phyloP scores from a whole-genome alignment of 345 rosid genomes.

The Heritiera fomes region DNA sequence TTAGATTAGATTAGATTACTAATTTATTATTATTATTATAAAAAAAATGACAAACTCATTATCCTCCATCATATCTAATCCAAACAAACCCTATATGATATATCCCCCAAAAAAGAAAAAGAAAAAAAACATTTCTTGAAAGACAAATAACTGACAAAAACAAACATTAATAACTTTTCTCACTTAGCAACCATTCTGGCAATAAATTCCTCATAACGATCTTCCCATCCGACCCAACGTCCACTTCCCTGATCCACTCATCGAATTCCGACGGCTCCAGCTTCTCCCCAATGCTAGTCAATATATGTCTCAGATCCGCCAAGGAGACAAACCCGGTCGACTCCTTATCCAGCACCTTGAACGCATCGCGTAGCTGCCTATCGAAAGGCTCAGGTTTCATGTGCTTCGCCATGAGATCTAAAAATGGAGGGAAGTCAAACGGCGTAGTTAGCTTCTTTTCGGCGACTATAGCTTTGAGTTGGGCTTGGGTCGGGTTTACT shows the following conservation, averaged over 20 bases:
- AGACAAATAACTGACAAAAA: conserved; percentile 7
- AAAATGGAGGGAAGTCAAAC: conserved; percentile 84
- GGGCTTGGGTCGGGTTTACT: conserved; percentile 86
- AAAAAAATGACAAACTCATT: neutral
- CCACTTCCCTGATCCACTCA: conserved; percentile 99
- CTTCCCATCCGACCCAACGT: conserved; percentile 87
- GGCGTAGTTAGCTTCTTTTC: conserved; percentile 73
- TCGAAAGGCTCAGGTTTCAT: conserved; percentile 91
- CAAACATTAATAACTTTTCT: conserved; percentile 27
- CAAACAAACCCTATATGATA: conserved; percentile 24
- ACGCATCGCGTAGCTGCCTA: conserved; percentile 95
- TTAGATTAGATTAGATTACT: too few relatives aligned
- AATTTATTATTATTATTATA: too few relatives aligned
- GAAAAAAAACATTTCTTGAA: neutral
- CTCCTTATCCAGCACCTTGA: conserved; percentile 95
- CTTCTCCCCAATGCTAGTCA: conserved; percentile 92
- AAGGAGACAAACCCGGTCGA: conserved; percentile 84
- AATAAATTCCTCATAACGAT: conserved; percentile 93
- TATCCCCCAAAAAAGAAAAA: neutral
- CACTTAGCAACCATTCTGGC: conserved; percentile 97
- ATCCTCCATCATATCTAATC: conserved; percentile 17
- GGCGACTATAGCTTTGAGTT: conserved; percentile 39
- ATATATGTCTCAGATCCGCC: conserved; percentile 89
- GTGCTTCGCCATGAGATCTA: conserved; percentile 91
- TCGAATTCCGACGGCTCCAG: conserved; percentile 92